Conservation (phyloP, 108 stramenopile genomes). For the Nitzschia putrida region DNA sequence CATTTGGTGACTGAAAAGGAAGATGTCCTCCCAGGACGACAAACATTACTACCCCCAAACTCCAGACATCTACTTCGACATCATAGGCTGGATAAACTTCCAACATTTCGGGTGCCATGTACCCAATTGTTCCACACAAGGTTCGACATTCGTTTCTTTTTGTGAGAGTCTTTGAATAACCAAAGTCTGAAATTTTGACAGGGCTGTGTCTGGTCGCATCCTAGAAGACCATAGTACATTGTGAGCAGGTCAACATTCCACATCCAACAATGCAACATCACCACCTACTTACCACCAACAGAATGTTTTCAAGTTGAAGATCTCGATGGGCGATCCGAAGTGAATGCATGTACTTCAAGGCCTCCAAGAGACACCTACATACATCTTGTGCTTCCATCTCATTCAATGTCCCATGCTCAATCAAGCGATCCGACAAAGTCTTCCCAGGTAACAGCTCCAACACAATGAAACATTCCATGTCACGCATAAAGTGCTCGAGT, state of each 20-base stretch:
- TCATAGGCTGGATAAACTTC: slow-evolving; percentile 39
- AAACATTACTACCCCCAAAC: slow-evolving; percentile 85
- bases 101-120: slow-evolving; percentile 67
- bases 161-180: slow-evolving; percentile 69
- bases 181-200: slow-evolving; percentile 95
- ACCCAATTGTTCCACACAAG: slow-evolving; percentile 68
- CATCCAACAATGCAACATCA: no score
- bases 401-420: slow-evolving; percentile 63
- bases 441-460: slow-evolving; percentile 88
- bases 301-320: slow-evolving; percentile 84
- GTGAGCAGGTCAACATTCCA: no score
- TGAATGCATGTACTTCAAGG: slow-evolving; percentile 73
- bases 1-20: slow-evolving; percentile 72
- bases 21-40: slow-evolving; percentile 80
- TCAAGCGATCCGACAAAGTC: slow-evolving; percentile 90
- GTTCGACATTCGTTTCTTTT: slow-evolving; percentile 49
- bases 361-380: slow-evolving; percentile 54
- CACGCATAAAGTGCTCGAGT: slow-evolving; percentile 78
- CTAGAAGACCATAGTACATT: slow-evolving; percentile 27
- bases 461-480: slow-evolving; percentile 61
- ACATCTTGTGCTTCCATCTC: slow-evolving; percentile 85
- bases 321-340: slow-evolving; percentile 86
- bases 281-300: slow-evolving; percentile 61
- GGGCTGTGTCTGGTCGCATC: no score
- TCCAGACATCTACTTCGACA: slow-evolving; percentile 79